Conservation (phyloP, 768 basidiomycete species). For the Suillus fuscotomentosus region DNA sequence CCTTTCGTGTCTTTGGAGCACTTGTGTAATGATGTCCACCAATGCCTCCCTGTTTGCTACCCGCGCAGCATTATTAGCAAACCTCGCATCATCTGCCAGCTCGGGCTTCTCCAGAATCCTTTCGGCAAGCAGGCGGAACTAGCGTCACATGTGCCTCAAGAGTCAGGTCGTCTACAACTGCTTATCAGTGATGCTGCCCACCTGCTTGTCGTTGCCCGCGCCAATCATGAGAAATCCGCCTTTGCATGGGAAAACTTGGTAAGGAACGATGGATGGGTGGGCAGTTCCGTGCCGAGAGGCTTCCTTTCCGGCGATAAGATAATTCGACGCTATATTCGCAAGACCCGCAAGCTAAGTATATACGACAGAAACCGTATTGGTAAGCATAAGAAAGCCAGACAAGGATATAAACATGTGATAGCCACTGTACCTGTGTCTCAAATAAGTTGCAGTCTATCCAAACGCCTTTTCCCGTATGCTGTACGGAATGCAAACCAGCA, state of each 20-base stretch:
- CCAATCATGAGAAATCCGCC: conserved; percentile 93
- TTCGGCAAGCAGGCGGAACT: conserved; percentile 72
- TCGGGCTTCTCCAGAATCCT: conserved; percentile 61
- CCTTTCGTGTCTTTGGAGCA: conserved; percentile 54
- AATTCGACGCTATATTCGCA: conserved; percentile 91
- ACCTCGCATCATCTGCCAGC: conserved; percentile 60
- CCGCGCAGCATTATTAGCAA: conserved; percentile 70
- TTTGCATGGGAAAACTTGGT: conserved; percentile 86
- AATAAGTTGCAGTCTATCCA: conserved; percentile 94
- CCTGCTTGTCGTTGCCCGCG: conserved; percentile 88
- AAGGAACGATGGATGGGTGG: conserved; percentile 92
- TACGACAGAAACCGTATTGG: not conserved
- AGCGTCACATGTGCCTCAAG: conserved; percentile 3
- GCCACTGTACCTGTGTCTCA: conserved; percentile 73
- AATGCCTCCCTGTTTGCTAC: conserved; percentile 76
- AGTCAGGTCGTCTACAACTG: conserved; percentile 10
- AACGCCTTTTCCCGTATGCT: conserved; percentile 81
- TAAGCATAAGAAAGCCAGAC: not conserved
- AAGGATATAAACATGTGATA: not conserved
- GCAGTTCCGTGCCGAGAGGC: conserved; percentile 87
- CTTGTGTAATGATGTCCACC: conserved; percentile 62
- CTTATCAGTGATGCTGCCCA: conserved; percentile 22
- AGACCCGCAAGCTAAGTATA: conserved; percentile 77
- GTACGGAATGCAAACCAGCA: conserved; percentile 81
- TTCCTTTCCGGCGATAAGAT: conserved; percentile 82